Conservation (phyloP, 2,329 filamentous ascomycete genomes). For the Tolypocladium pustulatum region DNA sequence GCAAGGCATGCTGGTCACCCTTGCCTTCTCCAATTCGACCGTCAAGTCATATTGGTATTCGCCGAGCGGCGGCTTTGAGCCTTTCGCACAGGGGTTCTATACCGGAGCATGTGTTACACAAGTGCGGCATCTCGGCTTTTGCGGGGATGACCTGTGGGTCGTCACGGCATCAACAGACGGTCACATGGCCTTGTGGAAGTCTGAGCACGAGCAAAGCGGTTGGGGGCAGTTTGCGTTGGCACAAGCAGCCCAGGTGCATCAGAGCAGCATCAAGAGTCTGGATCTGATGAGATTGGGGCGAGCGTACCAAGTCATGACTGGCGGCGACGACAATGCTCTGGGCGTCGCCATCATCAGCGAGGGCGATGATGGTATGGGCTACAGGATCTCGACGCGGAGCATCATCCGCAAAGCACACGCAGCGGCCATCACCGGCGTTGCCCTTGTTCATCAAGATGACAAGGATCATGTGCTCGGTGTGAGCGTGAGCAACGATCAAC, state of each 20-base stretch:
- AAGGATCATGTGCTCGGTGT: conserved; percentile 18
- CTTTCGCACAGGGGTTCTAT: conserved; percentile 47
- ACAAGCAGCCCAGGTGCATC: conserved; percentile 49
- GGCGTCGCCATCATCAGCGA: conserved; percentile 35
- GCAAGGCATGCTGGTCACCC: conserved; percentile 46
- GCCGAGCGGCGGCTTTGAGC: conserved; percentile 27
- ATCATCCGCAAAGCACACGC: conserved; percentile 49
- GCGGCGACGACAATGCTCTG: conserved; percentile 82
- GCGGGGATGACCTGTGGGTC: conserved; percentile 24
- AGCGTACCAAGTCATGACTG: conserved; percentile 52
- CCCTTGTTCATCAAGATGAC: conserved; percentile 17
- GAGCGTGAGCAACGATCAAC: conserved; percentile 50
- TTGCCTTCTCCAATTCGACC: conserved; percentile 78
- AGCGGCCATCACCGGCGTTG: conserved; percentile 56
- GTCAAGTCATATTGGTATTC: conserved; percentile 51
- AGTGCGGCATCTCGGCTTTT: conserved; percentile 29
- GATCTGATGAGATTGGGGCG: conserved; percentile 26
- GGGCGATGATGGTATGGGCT: conserved; percentile 8
- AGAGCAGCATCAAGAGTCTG: conserved; percentile 67
- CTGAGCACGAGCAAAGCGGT: conserved; percentile 4
- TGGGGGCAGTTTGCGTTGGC: conserved; percentile 14
- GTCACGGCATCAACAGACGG: conserved; percentile 78
- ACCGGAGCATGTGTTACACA: conserved; percentile 71
- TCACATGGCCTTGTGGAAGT: conserved; percentile 36
- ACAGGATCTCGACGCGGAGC: conserved; percentile 11